phyloP scores from a whole-genome alignment of 1,284 basidiomycete genomes.

The Athelia psychrophila region DNA sequence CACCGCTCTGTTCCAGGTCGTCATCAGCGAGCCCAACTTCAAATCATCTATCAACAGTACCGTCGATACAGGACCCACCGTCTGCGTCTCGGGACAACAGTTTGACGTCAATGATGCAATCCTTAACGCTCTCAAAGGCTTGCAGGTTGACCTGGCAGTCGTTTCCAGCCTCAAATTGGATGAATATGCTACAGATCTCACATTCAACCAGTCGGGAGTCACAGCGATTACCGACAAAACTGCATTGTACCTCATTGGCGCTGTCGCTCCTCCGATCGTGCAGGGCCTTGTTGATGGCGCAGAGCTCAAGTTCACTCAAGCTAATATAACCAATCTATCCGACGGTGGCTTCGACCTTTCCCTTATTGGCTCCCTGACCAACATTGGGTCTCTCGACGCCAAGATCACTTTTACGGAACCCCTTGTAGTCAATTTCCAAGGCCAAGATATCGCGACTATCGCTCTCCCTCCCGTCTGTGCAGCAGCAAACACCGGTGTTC shows the following conservation, averaged over 20 bases:
- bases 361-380: slow-evolving; percentile 56
- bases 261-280: slow-evolving; percentile 63
- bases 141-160: slow-evolving; percentile 54
- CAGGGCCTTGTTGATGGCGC: slow-evolving; percentile 67
- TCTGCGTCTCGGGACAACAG: slow-evolving; percentile 64
- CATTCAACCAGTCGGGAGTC: slow-evolving; percentile 63
- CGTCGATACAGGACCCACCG: slow-evolving; percentile 49
- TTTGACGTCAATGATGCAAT: slow-evolving; percentile 62
- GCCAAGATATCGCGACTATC: slow-evolving; percentile 65
- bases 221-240: slow-evolving; percentile 61
- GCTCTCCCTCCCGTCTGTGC: slow-evolving; percentile 69
- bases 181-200: slow-evolving; percentile 59
- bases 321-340: slow-evolving; percentile 28
- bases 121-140: slow-evolving; percentile 56
- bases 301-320: slow-evolving; percentile 44
- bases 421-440: slow-evolving; percentile 64
- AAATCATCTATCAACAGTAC: slow-evolving; percentile 52
- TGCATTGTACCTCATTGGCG: slow-evolving; percentile 67
- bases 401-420: slow-evolving; percentile 60
- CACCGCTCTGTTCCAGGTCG: slow-evolving; percentile 53
- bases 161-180: slow-evolving; percentile 52
- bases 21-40: slow-evolving; percentile 49
- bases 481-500: slow-evolving; percentile 65
- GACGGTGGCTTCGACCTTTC: slow-evolving; percentile 62
- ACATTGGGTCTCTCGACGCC: slow-evolving; percentile 65